phyloP scores from a whole-genome alignment of 345 rosid species.

The Arabis alpina region DNA sequence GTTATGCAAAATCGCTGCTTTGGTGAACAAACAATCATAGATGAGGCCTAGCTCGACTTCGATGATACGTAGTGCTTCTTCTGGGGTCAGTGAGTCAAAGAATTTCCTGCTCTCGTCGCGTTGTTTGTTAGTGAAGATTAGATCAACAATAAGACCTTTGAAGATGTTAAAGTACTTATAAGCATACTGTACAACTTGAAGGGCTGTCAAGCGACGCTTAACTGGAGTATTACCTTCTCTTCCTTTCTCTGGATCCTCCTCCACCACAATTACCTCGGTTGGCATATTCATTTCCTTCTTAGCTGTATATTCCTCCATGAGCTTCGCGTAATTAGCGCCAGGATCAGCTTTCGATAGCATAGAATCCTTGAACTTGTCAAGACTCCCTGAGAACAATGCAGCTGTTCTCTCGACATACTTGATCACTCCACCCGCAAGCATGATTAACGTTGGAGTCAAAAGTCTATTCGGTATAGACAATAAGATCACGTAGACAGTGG shows the following conservation, averaged over 20 bases:
- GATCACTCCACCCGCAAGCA: conserved; percentile 48
- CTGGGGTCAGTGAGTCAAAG: conserved; percentile 5
- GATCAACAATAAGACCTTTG: conserved; percentile 51
- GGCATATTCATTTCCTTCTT: conserved; percentile 31
- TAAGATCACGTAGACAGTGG: conserved; percentile 45
- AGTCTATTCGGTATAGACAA: conserved; percentile 38
- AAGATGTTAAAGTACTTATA: conserved; percentile 40
- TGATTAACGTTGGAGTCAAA: conserved; percentile 25
- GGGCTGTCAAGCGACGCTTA: conserved; percentile 2
- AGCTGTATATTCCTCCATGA: conserved; percentile 39
- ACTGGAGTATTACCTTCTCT: conserved; percentile 13
- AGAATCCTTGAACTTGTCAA: conserved; percentile 40
- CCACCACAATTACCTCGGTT: conserved; percentile 22
- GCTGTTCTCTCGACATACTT: conserved; percentile 53
- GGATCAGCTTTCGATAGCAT: conserved; percentile 35
- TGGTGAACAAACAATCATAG: conserved; percentile 55
- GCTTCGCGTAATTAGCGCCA: conserved; percentile 43
- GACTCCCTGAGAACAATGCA: conserved; percentile 51
- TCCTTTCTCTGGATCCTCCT: conserved; percentile 39
- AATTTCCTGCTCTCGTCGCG: conserved; percentile 29
- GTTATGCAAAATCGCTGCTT: conserved; percentile 40
- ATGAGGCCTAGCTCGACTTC: conserved; percentile 53
- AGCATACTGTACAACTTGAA: conserved; percentile 44
- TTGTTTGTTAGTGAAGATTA: conserved; percentile 36
- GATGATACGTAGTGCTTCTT: conserved; percentile 43